Evolutionary conservation across 2,329 filamentous ascomycete species (phyloP).

Genomic region (Aureobasidium sp.): DNA sequence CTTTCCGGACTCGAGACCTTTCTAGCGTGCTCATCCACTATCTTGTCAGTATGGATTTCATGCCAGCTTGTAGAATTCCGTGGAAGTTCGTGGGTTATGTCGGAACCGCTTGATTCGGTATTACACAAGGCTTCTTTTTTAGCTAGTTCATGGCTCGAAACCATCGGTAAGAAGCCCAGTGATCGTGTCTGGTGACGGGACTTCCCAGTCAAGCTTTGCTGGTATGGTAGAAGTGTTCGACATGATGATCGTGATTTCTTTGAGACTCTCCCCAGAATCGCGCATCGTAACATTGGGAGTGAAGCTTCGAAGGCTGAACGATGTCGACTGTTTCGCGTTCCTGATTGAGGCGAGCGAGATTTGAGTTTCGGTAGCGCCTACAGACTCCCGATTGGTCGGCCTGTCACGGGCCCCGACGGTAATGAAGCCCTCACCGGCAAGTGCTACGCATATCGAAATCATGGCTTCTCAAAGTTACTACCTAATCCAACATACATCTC

Average conservation of each 20-base stretch:
- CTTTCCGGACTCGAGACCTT: too few species aligned
- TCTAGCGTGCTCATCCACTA: too few species aligned
- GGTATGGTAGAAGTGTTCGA: background rate
- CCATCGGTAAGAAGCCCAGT: background rate
- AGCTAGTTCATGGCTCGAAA: background rate
- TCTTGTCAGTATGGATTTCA: background rate
- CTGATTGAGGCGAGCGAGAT: background rate
- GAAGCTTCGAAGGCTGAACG: background rate
- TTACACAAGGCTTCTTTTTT: background rate
- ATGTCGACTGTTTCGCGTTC: background rate
- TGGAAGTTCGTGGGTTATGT: background rate
- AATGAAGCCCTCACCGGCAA: background rate
- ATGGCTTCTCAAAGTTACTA: too few species aligned
- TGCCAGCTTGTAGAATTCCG: background rate
- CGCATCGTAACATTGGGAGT: conserved; percentile 5
- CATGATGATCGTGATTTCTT: background rate
- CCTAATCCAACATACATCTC: too few species aligned
- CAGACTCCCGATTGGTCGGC: background rate
- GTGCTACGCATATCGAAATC: too few species aligned
- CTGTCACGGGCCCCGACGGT: background rate
- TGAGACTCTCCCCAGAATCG: background rate
- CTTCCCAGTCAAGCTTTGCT: background rate
- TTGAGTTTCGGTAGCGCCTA: background rate
- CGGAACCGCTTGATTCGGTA: background rate
- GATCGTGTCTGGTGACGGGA: background rate